Base-by-base conservation (phyloP, 768 basidiomycete genomes). In the Mycena rosella region DNA sequence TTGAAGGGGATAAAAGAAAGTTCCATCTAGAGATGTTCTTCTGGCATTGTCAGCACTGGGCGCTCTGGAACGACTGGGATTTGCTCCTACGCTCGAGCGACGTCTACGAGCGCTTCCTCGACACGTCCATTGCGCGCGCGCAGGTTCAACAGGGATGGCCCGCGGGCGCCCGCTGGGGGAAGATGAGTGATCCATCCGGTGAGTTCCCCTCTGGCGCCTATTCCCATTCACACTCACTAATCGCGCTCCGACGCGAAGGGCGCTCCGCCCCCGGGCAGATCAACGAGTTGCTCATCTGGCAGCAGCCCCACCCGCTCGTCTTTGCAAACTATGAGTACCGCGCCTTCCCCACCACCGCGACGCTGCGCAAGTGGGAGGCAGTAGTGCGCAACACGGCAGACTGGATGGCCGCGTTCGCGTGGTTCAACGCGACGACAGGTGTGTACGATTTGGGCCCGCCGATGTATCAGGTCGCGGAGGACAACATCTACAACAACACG, bases 1-100 rank as follows among this genome's bases (percentile, higher is more conserved):
- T 44, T 45, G 11, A 34, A 34, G 29, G 13, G 38, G 27, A 36
- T 76, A 72, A 70, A 67, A 86, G 87, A 59, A 88, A 88, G 77
- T 88, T 87, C 75, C 87, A 88, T 69, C 83, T 88, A 83, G 87
- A 89, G 70, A 84, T 86, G 86, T 85, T 82, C 71, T 88, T 86
- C 75, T 88, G 87, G 88, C 88, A 89, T 70, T 76, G 79, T 60
- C 81, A 80, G 8, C 88, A 89, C 72, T 89, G 87, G 87, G 86
- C 84, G 1, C 80, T 88, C 8, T 89, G 88, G 88, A 84, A 84
- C 69, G 86, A 88, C 74, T 87, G 85, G 86, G 84, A 87, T 65
- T 76, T 89, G 44, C 82, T 88, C n/a, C 67, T 77, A 22, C 82
- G 84, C 53, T 83, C 85, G 0, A 79, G 76, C 54, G 66, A 71